Evolutionary conservation across 768 basidiomycete genomes (phyloP).

Genomic region (Suillus americanus): DNA sequence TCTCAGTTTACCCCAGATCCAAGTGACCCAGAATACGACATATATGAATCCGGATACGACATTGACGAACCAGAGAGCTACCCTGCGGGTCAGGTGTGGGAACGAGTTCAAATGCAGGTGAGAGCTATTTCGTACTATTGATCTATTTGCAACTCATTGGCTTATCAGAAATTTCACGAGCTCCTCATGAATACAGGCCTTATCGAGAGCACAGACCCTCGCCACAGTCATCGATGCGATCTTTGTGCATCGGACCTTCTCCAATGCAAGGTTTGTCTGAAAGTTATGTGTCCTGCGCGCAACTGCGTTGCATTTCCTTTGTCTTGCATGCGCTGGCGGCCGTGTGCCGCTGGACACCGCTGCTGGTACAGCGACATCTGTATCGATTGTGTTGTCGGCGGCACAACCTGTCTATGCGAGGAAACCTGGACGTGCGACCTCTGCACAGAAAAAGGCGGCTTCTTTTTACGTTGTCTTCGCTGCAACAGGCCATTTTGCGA

Average conservation of each 20-base stretch:
- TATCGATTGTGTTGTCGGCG: background rate
- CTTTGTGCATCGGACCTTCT: background rate
- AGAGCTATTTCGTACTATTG: background rate
- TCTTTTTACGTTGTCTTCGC: background rate
- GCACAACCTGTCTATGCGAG: background rate
- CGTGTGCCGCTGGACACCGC: background rate
- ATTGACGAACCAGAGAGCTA: background rate
- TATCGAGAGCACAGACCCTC: background rate
- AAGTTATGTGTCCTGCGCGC: background rate
- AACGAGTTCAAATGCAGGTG: constrained; percentile 1
- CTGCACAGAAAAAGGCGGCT: background rate
- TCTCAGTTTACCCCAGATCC: background rate
- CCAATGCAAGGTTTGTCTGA: background rate
- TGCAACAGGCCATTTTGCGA: background rate
- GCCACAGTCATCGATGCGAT: background rate
- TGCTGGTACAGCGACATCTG: background rate
- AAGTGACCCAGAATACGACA: background rate
- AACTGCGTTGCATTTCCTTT: background rate
- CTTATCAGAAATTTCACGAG: background rate
- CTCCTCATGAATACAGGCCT: background rate
- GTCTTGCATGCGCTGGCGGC: background rate
- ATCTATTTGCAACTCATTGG: background rate
- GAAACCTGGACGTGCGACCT: background rate
- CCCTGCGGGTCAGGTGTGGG: background rate
- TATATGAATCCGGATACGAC: background rate